Evolutionary conservation across 805 yeast genomes (phyloP), one percentile per base, ranked within the genome.

Genomic region (Candida berthetii): DNA sequence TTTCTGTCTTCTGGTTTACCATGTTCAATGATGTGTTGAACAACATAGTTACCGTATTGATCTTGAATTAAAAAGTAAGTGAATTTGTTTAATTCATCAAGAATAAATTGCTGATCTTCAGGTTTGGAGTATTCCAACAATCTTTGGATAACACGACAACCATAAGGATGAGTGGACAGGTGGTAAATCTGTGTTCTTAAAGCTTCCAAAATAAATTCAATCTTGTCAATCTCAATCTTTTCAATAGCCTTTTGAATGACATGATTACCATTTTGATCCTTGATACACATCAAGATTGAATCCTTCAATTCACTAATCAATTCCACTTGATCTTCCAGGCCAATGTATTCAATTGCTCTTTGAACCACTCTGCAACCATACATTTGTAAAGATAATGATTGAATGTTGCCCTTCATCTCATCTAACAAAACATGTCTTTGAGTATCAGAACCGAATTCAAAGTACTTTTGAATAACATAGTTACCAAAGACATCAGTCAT

Each of bases 401-500:
- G 74, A 55, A 93, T 78, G 39, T 82, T 82, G 7, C 90, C 88
- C 42, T 71, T 69, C 89, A 89, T 83, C 41, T 72, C 69, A 32
- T 75, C 81, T 40, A 87, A 76, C 47, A 93, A 68, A 11, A 82
- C 71, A 27, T 76, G 71, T 54, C 75, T 79, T 58, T 91, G 97
- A 19, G 78, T 72, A 20, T 63, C 71, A 3, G 81, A 69, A 27
- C 97, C 96, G 54, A 68, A 72, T 64, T 93, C 98, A 61, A 93
- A 87, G 55, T 80, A 86, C 62, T 91, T 90, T 63, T 93, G 99
- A 42, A 93, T 86, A 22, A 93, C 97, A 58, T 93, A 93, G 62
- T 93, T 93, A 43, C 99, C 99, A 64, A 93, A 93, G 8, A 93
- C 99, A 67, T 93, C 99, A 15, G 95, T 88, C 83, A 90, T 85